These are phyloP conservation scores for Tetradesmus lagerheimii DNA, from an alignment of 139 green algal species.

Conservation along the genomic window DNA sequence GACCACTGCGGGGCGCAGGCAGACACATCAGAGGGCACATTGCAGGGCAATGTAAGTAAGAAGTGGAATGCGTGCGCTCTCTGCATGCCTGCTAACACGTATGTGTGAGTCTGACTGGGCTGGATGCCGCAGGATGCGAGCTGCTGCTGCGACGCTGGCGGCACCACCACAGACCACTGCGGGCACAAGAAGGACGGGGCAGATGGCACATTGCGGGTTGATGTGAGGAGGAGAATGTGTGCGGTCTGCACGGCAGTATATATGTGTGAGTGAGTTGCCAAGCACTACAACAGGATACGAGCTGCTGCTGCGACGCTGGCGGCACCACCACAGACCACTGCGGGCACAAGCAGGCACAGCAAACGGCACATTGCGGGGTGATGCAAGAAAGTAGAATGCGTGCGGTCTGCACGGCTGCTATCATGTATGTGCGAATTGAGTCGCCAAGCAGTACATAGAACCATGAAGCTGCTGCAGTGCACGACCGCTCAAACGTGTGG, in stretches of 20 bases:
- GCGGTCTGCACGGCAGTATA: no score
- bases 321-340: slow-evolving; percentile 10
- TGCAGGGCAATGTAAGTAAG: no score
- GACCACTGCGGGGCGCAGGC: not conserved
- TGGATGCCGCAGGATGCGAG: not conserved
- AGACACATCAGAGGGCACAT: not conserved
- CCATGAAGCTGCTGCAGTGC: no score
- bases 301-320: not conserved
- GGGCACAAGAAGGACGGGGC: not conserved
- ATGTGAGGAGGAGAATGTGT: not conserved
- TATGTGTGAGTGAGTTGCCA: not conserved
- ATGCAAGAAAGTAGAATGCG: not conserved
- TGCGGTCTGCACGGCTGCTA: not conserved
- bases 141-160: not conserved
- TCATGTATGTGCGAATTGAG: no score
- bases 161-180: slow-evolving; percentile 8
- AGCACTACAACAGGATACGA: not conserved
- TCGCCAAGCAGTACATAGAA: no score
- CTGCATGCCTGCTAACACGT: no score
- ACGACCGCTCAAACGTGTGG: no score
- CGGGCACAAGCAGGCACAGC: not conserved
- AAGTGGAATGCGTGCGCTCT: not conserved
- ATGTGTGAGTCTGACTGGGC: no score
- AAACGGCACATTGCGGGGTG: no score
- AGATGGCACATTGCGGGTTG: no score